Base-by-base conservation (phyloP, 768 basidiomycete species). In the Leccinum boreale region DNA sequence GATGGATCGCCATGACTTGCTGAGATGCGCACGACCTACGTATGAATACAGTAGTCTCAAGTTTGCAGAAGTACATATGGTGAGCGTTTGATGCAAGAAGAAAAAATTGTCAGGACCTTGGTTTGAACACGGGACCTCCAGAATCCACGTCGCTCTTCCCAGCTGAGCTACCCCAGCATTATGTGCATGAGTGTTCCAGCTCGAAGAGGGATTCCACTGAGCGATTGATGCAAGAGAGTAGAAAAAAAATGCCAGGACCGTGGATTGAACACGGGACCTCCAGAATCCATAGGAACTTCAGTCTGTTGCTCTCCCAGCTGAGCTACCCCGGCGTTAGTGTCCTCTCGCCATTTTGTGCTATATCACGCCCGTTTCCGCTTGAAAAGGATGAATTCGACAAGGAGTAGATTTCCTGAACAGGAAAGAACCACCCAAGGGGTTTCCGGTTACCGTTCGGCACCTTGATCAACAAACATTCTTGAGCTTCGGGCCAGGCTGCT, bases 201-300 rank as follows among this genome's bases (percentile, higher is more conserved):
- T 29, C 28, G 28, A 29, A 29, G 10, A 29, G 28, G 28, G 28
- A 29, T 29, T 29, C 28, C 28, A 28, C 26, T 28, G 1, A 28
- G 26, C 26, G 26, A 28, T 28, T 28, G 26, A 2, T 28, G 26
- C 26, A 28, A 28, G 26, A 26, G 24, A 28, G 26, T 8, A 28
- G 26, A 28, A 28, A 28, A 28, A 28, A 28, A 68, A 69, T 86
- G 85, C 83, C 84, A 84, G 79, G 79, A 85, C 84, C 83, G 83
- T 84, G 85, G 85, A 84, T 85, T 79, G 85, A 86, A 86, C 85
- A 84, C 82, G 79, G 84, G 85, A 85, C 85, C 85, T 86, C 81
- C 80, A 86, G 26, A 28, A 28, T 28, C 26, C 26, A 28, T 28
- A 8, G 8, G 84, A 85, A 56, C 83, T 85, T 85, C 83, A 85